Evolutionary conservation across 805 yeast genomes (phyloP).

Genomic region (Teunomyces stri): DNA sequence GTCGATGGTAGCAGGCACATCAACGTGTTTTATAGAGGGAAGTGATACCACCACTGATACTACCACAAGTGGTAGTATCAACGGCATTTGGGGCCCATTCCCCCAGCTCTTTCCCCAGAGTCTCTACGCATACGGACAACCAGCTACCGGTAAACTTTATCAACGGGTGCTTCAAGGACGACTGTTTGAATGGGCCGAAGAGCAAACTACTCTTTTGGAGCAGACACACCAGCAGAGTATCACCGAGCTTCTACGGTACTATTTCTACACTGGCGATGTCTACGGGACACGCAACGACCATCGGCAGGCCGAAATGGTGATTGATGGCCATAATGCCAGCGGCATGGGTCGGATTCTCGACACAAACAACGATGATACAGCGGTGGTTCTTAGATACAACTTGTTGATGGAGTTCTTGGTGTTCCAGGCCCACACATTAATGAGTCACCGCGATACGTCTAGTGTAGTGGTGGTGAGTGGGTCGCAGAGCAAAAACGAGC

Average conservation of each 20-base stretch:
- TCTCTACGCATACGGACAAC: constrained; percentile 55
- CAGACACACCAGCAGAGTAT: constrained; percentile 14
- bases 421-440: constrained; percentile 44
- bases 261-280: constrained; percentile 53
- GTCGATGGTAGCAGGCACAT: constrained; percentile 60
- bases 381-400: constrained; percentile 43
- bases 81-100: constrained; percentile 66
- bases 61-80: constrained; percentile 11
- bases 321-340: constrained; percentile 41
- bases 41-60: not conserved
- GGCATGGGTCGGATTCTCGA: constrained; percentile 11
- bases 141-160: constrained; percentile 55
- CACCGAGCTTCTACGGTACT: constrained; percentile 28
- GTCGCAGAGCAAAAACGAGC: constrained; percentile 48
- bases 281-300: constrained; percentile 58
- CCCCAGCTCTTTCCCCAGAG: constrained; percentile 24
- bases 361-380: constrained; percentile 27
- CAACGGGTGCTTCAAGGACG: constrained; percentile 27
- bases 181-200: constrained; percentile 19
- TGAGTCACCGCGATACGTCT: constrained; percentile 9
- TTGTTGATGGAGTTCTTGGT: constrained; percentile 49
- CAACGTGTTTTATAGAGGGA: constrained; percentile 49
- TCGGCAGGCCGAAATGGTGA: constrained; percentile 45
- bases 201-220: constrained; percentile 21
- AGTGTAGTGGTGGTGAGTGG: constrained; percentile 44